Evolutionary conservation across 2,329 filamentous ascomycete genomes (phyloP).

Genomic region (Phaeomoniella chlamydospora): DNA sequence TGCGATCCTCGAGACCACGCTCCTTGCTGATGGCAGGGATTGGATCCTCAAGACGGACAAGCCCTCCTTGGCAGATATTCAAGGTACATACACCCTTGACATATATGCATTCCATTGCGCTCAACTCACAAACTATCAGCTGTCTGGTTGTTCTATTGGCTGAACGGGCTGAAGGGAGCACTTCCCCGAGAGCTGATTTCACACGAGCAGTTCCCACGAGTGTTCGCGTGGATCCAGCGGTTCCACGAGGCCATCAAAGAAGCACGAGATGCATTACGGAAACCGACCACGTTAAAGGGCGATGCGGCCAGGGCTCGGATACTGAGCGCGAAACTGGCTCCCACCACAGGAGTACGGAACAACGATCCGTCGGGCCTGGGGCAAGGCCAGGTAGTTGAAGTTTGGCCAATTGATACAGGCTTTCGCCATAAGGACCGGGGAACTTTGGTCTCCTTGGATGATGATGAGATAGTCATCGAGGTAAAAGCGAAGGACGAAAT

Average conservation of each 20-base stretch:
- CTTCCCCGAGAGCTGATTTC: conserved; percentile 40
- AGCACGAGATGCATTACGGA: conserved; percentile 24
- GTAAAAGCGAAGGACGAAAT: conserved; percentile 23
- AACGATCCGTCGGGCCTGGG: conserved; percentile 38
- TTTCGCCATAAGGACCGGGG: conserved; percentile 44
- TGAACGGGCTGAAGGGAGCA: conserved; percentile 38
- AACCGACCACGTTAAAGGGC: conserved; percentile 33
- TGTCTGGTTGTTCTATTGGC: conserved; percentile 55
- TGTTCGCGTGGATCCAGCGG: conserved; percentile 50
- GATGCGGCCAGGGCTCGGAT: conserved; percentile 38
- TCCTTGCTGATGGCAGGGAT: conserved; percentile 50
- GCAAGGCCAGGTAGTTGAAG: conserved; percentile 38
- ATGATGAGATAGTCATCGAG: conserved; percentile 44
- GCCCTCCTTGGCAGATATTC: conserved; percentile 51
- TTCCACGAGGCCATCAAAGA: conserved; percentile 36
- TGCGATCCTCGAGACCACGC: conserved; percentile 43
- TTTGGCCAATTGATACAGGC: conserved; percentile 51
- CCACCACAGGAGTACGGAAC: conserved; percentile 27
- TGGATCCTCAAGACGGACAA: conserved; percentile 44
- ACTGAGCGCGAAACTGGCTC: conserved; percentile 29
- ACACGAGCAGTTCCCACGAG: conserved; percentile 37
- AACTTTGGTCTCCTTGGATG: conserved; percentile 35
- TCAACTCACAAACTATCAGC: conserved; percentile 19
- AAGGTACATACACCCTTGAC: conserved; percentile 28
- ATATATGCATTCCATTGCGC: conserved; percentile 1